Evolutionary conservation across 331 rosid species (phyloP).

Genomic region (Acacia concinna): DNA sequence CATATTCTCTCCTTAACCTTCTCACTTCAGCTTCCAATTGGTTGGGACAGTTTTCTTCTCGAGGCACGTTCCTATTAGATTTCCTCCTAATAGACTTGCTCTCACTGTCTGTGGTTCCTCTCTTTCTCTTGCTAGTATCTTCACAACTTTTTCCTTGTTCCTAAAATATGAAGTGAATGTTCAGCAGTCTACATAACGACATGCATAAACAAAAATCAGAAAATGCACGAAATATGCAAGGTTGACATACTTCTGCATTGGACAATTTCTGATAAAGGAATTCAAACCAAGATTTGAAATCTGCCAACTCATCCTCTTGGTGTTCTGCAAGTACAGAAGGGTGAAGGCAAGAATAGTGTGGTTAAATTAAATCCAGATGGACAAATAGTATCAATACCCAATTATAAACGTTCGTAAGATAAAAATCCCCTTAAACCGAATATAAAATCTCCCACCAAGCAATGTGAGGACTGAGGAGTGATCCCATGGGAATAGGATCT

Average conservation of each 20-base stretch:
- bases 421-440: background rate
- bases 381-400: background rate
- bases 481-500: background rate
- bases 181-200: conserved; percentile 40
- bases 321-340: conserved; percentile 46
- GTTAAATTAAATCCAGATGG: background rate
- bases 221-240: conserved; percentile 18
- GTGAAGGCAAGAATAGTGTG: conserved; percentile 13
- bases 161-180: conserved; percentile 36
- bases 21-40: conserved; percentile 41
- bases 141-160: conserved; percentile 33
- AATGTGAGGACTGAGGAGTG: background rate
- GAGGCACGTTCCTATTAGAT: conserved; percentile 15
- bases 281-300: conserved; percentile 59
- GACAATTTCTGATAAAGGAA: conserved; percentile 36
- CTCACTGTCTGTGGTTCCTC: conserved; percentile 27
- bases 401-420: background rate
- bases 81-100: conserved; percentile 26
- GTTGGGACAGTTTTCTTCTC: conserved; percentile 33
- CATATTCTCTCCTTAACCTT: conserved; percentile 50
- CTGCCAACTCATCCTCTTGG: conserved; percentile 57
- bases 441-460: background rate
- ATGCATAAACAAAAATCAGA: conserved; percentile 12
- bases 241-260: conserved; percentile 49
- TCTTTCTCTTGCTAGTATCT: conserved; percentile 29